Evolutionary conservation across 768 basidiomycete species (phyloP), one percentile per base, ranked within the genome.

Genomic region (Leccinellum luteum): DNA sequence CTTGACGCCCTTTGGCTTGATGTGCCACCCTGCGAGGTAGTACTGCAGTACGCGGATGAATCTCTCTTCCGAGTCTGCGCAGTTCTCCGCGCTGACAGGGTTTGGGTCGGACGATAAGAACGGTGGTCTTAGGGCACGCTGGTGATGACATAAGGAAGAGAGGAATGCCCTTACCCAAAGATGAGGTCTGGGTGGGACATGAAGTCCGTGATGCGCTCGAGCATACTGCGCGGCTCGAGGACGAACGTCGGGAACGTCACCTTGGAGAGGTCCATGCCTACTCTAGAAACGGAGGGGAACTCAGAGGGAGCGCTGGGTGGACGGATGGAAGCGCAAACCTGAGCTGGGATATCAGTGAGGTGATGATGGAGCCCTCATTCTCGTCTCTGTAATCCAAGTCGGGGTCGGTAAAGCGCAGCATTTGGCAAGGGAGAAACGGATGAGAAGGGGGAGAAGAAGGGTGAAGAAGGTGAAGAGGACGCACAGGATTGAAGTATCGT

Each of bases 11-110:
- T 91, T 95, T 63, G 97, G 95, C 75, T 98, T 98, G 77, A 98
- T 95, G 75, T 98, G 97, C 97, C 97, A 99, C 23, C 97, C 97
- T n/a, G 92, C 89, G 48, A 99, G 86, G 71, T 98, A 99, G 72
- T 95, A 97, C 60, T 90, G 89, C 32, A 98, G 80, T 2, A 98
- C 93, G 51, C 86, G 83, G 61, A 96, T 81, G 72, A 98, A 98
- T 45, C 97, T 80, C 69, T 96, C 94, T 71, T 96, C 89, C 31
- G 92, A 84, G 66, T 93, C 86, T 41, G 81, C 78, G 68, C 84
- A 86, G n/a, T 84, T 71, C 62, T 91, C 92, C 48, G 91, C 90
- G 41, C 95, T 96, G 67, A n/a, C 38, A 41, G 41, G 25, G 52
- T 50, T 21, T 23, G 56, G n/a, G 63, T 50, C 52, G 57, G 52